Evolutionary conservation across 306 rosid genomes (phyloP), one percentile per base, ranked within the genome.

Genomic region (Purshia tridentata): DNA sequence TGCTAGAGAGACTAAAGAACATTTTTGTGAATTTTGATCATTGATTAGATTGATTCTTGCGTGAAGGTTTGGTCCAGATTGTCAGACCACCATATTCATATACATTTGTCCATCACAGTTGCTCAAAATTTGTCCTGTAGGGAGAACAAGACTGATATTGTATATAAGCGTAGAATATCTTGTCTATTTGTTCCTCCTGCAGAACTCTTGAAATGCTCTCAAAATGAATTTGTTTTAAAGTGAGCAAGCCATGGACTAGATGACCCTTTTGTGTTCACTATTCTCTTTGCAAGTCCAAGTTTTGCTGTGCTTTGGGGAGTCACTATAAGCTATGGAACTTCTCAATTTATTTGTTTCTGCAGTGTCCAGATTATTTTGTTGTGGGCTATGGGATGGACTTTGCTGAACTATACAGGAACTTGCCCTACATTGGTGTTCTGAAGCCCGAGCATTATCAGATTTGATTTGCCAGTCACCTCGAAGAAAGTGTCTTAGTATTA

Each of bases 351-450:
- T 40, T 53, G 57, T 67, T 79, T 54, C 46, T 67, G 86, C 98
- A 93, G 98, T 91, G 97, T 62, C 92, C 96, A 64, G 87, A 94
- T 75, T 69, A 68, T 57, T 94, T 94, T 80, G 95, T 94, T 8
- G 98, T 94, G 72, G 98, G 98, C 18, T 94, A 91, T 42, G 97
- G 98, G 48, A 73, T 94, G 96, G 98, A 94, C 81, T 89, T 72
- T 61, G 95, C 90, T 0, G 97, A 94, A 76, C 14, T 75, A 4
- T 94, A 91, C 67, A 86, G 98, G 83, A 91, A 91, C 83, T 80
- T 94, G 79, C 96, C 98, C 19, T 89, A 89, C 78, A 60, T 94
- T 59, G 98, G 98, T 40, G 90, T 94, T 63, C 72, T 94, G 91
- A 94, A 89, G 86, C 88, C 92, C 12, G 89, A 94, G 77, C 80